Evolutionary conservation across 495 filamentous ascomycete genomes (phyloP).

Genomic region (Articulospora tetracladia): DNA sequence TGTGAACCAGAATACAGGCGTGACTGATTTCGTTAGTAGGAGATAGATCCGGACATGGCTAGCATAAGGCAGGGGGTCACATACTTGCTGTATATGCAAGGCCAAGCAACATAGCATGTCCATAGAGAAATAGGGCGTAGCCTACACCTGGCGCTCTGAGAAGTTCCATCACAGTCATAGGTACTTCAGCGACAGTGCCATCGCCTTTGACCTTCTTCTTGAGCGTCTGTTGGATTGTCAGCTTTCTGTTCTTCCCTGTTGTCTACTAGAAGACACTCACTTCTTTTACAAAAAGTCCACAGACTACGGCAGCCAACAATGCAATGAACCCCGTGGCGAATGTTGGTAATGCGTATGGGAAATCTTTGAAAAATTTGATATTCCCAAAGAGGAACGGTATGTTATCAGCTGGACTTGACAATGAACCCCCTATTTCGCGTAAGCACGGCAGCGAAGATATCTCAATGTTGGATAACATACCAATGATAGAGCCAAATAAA

Average conservation of each 20-base stretch:
- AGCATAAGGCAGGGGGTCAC: no score
- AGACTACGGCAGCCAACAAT: conserved; percentile 42
- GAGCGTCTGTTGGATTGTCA: conserved; percentile 18
- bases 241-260: neutral
- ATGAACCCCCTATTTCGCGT: conserved; percentile 41
- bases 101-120: conserved; percentile 57
- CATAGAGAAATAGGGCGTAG: conserved; percentile 57
- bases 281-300: conserved; percentile 52
- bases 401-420: conserved; percentile 57
- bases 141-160: conserved; percentile 57
- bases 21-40: conserved; percentile 25
- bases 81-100: conserved; percentile 55
- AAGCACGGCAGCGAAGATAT: neutral
- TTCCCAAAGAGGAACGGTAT: conserved; percentile 51
- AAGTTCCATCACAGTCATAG: conserved; percentile 48
- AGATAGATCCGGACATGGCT: neutral
- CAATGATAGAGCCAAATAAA: conserved; percentile 61
- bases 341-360: conserved; percentile 62
- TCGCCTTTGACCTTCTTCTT: conserved; percentile 25
- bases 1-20: conserved; percentile 62
- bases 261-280: conserved; percentile 26
- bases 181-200: conserved; percentile 18
- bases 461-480: conserved; percentile 17
- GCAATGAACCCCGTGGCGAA: conserved; percentile 48
- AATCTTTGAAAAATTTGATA: conserved; percentile 52